These are phyloP conservation scores for Aspergillus sojae DNA, from an alignment of 2,329 filamentous ascomycete genomes.

Conservation along the genomic window DNA sequence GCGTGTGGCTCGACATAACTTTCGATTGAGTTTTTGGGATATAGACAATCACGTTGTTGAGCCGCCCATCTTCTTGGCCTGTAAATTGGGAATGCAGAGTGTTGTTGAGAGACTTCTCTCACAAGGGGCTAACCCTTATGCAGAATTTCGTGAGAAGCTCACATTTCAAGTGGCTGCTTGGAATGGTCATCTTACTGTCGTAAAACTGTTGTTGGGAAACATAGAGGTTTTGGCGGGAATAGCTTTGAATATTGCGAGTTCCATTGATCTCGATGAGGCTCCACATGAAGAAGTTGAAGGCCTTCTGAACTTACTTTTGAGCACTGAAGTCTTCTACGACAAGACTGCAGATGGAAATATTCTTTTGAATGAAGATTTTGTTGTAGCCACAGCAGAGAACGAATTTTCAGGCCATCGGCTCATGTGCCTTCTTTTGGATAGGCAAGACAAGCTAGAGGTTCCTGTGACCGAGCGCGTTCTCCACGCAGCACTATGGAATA, in stretches of 20 bases:
- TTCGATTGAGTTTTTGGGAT: background rate
- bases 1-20: background rate
- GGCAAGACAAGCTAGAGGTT: background rate
- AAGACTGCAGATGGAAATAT: background rate
- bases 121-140: background rate
- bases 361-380: background rate
- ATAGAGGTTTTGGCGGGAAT: background rate
- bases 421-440: background rate
- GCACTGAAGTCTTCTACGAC: background rate
- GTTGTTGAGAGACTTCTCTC: background rate
- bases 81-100: background rate
- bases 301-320: background rate
- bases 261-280: background rate
- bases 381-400: background rate
- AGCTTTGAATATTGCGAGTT: background rate
- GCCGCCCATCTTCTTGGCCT: background rate
- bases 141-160: too few relatives aligned
- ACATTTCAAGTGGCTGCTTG: too few relatives aligned
- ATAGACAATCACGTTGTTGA: accelerated
- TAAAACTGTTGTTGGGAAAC: background rate
- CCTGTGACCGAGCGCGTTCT: background rate
- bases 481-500: accelerated
- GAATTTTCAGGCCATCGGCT: accelerated
- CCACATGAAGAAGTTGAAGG: background rate
- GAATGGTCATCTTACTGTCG: background rate